A percentile compares a stretch with the other conserved stretches of the same genome.
phyloP scores from a whole-genome alignment of 345 rosid species.

The Kernera saxatilis region DNA sequence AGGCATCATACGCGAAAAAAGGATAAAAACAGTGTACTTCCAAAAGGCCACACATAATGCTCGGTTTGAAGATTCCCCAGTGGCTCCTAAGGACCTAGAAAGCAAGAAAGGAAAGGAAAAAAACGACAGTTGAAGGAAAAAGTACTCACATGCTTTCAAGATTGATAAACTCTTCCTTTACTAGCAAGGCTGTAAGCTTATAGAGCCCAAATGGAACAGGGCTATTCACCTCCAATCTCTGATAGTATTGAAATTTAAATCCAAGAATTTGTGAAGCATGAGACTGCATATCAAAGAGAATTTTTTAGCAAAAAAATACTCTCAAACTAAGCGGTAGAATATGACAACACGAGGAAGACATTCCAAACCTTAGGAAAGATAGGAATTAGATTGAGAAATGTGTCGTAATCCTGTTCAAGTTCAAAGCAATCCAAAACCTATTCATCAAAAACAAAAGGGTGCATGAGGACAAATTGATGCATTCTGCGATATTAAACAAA shows the following conservation, averaged over 20 bases:
- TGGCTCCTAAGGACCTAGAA: not conserved
- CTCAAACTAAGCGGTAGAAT: not conserved
- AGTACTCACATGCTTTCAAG: conserved; percentile 89
- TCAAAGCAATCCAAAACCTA: conserved; percentile 97
- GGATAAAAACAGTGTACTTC: not conserved
- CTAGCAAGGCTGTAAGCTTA: conserved; percentile 87
- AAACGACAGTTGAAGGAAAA: not conserved
- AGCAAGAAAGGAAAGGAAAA: not conserved
- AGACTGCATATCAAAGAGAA: conserved; percentile 57
- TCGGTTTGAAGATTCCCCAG: not conserved
- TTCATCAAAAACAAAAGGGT: conserved; percentile 21
- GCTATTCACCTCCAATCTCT: conserved; percentile 72
- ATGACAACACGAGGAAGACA: conserved; percentile 10
- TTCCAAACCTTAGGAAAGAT: conserved; percentile 84
- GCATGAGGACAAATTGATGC: conserved; percentile 9
- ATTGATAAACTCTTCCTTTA: conserved; percentile 85
- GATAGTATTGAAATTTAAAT: conserved; percentile 95
- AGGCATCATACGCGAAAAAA: not conserved
- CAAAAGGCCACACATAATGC: not conserved
- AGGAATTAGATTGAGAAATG: conserved; percentile 83
- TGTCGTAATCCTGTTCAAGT: conserved; percentile 65
- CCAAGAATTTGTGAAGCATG: conserved; percentile 99
- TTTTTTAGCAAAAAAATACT: conserved; percentile 13
- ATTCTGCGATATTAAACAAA: conserved; percentile 16
- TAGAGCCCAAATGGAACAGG: conserved; percentile 86